These are phyloP conservation scores for Cadophora sp. DNA, from an alignment of 2,329 filamentous ascomycete species.

Conservation along the genomic window DNA sequence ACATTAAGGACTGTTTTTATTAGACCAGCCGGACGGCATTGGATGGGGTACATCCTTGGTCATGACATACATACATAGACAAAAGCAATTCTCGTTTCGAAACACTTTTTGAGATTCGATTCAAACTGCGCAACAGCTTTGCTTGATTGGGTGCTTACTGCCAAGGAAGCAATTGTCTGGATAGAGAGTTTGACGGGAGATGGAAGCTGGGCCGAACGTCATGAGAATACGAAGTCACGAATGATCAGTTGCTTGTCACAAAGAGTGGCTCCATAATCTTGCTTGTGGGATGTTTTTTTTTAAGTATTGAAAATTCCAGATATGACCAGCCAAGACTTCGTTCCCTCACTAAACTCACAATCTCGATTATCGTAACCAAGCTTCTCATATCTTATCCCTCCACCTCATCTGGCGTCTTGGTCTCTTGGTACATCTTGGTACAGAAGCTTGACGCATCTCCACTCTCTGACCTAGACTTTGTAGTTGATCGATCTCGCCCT, in stretches of 20 bases:
- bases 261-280: too few relatives aligned
- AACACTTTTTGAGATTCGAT: not conserved
- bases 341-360: not conserved
- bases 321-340: too few relatives aligned
- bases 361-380: conserved; percentile 8
- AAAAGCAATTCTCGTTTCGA: conserved; percentile 23
- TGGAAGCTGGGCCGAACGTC: too few relatives aligned
- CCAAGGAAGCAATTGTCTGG: too few relatives aligned
- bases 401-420: not conserved
- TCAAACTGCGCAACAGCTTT: too few relatives aligned
- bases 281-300: too few relatives aligned
- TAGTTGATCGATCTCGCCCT: not conserved
- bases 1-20: conserved; percentile 16
- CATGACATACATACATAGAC: conserved; percentile 24
- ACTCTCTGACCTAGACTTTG: not conserved
- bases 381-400: not conserved
- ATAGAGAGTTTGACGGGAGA: too few relatives aligned
- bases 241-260: too few relatives aligned
- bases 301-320: too few relatives aligned
- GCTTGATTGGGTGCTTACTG: too few relatives aligned
- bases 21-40: conserved; percentile 3
- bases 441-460: not conserved
- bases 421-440: not conserved
- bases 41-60: conserved; percentile 22
- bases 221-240: too few relatives aligned